Base-by-base conservation (phyloP, 345 rosid species). In the Orychophragmus violaceus region DNA sequence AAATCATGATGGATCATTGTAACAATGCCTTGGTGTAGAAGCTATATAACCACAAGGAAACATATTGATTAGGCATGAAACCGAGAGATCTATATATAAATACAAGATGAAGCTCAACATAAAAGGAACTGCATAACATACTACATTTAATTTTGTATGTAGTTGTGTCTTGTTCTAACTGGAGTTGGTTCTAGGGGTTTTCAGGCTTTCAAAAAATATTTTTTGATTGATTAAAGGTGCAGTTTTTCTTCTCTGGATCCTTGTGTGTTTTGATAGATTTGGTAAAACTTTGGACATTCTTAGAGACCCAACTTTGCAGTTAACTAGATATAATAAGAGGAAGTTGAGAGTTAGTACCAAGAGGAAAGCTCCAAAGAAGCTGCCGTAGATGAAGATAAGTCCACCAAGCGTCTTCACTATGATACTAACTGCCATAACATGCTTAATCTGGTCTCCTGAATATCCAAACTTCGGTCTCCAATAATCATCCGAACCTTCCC, bases 341-440 rank as follows among this genome's bases (percentile, higher is more conserved):
- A 22, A 56, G 35, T 0, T 3, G 17, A 51, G 61, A 41, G 6
- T 33, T 24, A 18, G 6, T 74, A 74, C 77, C 77, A 74, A 67
- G 33, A 74, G 64, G 44, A 67, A 66, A 16, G 77, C 77, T 24
- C 77, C 77, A 53, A 60, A 74, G 63, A 66, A 74, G 64, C 73
- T 74, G 42, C 77, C 77, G 54, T 74, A 59, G 33, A 74, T 54
- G 63, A 74, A 74, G 35, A 67, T 67, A 11, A 74, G 42, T 32
- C 77, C 77, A 18, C 77, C 77, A 67, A 74, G 52, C 0, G 46
- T 67, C 13, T n/a, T 74, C 58, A 67, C 67, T 28, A 74, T n/a
- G 39, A 74, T 24, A 74, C 69, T 35, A 66, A 74, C 35, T 24
- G 35, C 7, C 57, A 74, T 45, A 18, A 74, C 63, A 60, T 66